Conservation (phyloP, 768 basidiomycete genomes). For the Mrakia frigida region DNA sequence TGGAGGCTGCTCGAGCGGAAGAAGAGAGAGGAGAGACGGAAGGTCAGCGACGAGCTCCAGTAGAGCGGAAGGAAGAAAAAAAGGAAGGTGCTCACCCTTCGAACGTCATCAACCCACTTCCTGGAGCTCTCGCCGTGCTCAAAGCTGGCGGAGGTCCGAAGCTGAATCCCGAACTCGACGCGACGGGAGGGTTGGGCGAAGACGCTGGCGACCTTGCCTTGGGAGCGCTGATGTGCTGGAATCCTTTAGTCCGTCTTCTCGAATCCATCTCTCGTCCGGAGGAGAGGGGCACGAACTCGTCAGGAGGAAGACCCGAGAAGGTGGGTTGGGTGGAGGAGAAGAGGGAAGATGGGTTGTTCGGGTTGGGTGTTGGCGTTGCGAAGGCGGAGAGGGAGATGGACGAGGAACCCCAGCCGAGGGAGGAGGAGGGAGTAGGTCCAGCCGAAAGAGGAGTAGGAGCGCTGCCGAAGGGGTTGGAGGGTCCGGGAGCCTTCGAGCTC, state of each 20-base stretch:
- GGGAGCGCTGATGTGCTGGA: not conserved
- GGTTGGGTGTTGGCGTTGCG: not conserved
- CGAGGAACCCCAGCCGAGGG: not conserved
- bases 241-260: not conserved
- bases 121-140: not conserved
- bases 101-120: slow-evolving; percentile 3
- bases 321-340: not conserved
- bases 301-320: not conserved
- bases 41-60: not conserved
- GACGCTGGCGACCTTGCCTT: not conserved
- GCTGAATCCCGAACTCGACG: not conserved
- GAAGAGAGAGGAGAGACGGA: not conserved
- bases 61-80: not conserved
- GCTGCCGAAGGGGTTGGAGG: not conserved
- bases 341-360: not conserved
- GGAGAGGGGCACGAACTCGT: slow-evolving; percentile 15
- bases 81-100: not conserved
- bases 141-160: slow-evolving; percentile 6
- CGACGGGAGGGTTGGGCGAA: not conserved
- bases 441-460: too few species aligned
- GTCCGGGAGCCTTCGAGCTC: not conserved
- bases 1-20: not conserved
- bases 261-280: slow-evolving; percentile 12
- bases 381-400: too few species aligned
- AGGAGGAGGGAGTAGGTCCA: slow-evolving; percentile 6